Percentiles rank a stretch among this genome's conserved stretches.
These are phyloP conservation scores for Cucurbitaria berberidis DNA, from an alignment of 2,329 filamentous ascomycete genomes.

Conservation along the genomic window DNA sequence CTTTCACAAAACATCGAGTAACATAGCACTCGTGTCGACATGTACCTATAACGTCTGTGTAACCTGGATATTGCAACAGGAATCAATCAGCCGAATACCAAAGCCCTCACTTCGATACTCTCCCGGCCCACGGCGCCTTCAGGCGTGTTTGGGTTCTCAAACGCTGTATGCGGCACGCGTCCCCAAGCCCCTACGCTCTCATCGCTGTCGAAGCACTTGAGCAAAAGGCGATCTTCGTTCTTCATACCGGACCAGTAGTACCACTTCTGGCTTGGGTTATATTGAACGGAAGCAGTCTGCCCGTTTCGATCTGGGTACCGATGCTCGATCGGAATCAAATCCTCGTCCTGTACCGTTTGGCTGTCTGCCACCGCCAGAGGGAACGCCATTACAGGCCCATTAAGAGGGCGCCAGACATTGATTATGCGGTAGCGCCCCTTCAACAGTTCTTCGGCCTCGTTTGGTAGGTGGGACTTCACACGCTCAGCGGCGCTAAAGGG, in stretches of 20 bases:
- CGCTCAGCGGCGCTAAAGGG: slow-evolving; percentile 68
- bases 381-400: slow-evolving; percentile 61
- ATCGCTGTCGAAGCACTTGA: slow-evolving; percentile 80
- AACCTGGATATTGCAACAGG: neutral
- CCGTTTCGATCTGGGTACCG: slow-evolving; percentile 74
- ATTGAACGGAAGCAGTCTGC: slow-evolving; percentile 73
- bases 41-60: too few species aligned
- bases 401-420: slow-evolving; percentile 80
- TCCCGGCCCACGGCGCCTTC: slow-evolving; percentile 74
- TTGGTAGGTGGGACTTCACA: slow-evolving; percentile 69
- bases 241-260: slow-evolving; percentile 82
- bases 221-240: slow-evolving; percentile 71
- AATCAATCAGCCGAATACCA: slow-evolving; percentile 72
- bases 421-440: slow-evolving; percentile 77
- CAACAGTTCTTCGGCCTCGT: slow-evolving; percentile 71
- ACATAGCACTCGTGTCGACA: too few species aligned
- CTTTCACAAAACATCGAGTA: too few species aligned
- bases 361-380: slow-evolving; percentile 66
- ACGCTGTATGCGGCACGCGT: slow-evolving; percentile 61
- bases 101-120: slow-evolving; percentile 86
- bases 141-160: slow-evolving; percentile 75
- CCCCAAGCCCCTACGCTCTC: slow-evolving; percentile 49
- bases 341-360: slow-evolving; percentile 61
- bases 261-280: slow-evolving; percentile 71
- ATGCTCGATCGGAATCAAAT: slow-evolving; percentile 76